Conservation (phyloP, 768 basidiomycete genomes). For the Butyriboletus loyo region DNA sequence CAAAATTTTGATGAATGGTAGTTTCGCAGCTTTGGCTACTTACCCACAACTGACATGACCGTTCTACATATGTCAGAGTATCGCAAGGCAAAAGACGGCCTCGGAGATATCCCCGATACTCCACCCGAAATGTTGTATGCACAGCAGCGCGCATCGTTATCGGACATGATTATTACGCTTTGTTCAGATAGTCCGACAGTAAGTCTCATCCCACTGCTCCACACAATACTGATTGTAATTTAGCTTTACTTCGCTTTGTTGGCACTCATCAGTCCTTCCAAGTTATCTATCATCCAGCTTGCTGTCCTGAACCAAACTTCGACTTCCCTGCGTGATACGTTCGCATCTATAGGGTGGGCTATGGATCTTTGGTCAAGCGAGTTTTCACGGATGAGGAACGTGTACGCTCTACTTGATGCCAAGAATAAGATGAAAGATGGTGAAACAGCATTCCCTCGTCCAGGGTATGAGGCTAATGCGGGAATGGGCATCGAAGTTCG, state of each 20-base stretch:
- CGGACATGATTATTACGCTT: constrained; percentile 4
- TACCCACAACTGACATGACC: background rate
- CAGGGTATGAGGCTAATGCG: constrained; percentile 4
- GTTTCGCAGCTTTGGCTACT: background rate
- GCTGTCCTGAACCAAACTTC: constrained; percentile 30
- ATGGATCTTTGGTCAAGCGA: constrained; percentile 9
- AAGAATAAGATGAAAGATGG: constrained; percentile 29
- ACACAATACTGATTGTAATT: background rate
- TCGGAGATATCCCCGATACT: constrained; percentile 15
- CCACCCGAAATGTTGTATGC: constrained; percentile 11
- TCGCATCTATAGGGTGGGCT: constrained; percentile 10
- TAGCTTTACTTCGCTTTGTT: constrained; percentile 31
- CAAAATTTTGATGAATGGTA: constrained; percentile 12
- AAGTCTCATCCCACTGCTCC: background rate
- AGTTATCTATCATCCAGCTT: constrained; percentile 28
- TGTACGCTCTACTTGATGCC: constrained; percentile 22
- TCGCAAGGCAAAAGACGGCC: constrained; percentile 14
- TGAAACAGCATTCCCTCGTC: constrained; percentile 20
- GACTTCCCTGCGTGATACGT: constrained; percentile 20
- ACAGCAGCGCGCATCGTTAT: background rate
- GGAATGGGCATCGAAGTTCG: constrained; percentile 20
- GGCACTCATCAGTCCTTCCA: constrained; percentile 25
- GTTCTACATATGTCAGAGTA: constrained; percentile 18
- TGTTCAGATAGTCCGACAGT: constrained; percentile 19
- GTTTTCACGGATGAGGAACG: constrained; percentile 19